Base-by-base conservation (phyloP, 1,284 basidiomycete genomes). In the Puccinia sorghi region DNA sequence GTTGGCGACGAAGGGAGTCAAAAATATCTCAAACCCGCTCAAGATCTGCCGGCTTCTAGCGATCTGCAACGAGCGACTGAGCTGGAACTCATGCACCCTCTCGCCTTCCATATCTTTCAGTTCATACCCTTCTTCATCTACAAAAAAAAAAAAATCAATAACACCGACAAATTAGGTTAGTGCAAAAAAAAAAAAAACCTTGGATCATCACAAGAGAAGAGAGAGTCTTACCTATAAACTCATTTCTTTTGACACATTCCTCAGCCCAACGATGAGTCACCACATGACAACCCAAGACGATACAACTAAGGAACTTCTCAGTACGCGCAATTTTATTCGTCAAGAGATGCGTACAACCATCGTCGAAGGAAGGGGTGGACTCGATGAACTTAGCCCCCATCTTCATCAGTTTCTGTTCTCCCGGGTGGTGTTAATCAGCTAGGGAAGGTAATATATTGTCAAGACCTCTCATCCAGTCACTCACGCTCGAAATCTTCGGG, bases 201-300 rank as follows among this genome's bases (percentile, higher is more conserved):
- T n/a, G n/a, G n/a, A n/a, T n/a, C n/a, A n/a, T 43, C 32, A 41
- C 22, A 59, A 13, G 39, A 32, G 20, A 32, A 3, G 39, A 37
- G 54, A 52, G 50, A 67, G 48, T 6, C 32, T 39, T 64, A 74
- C 72, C 50, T 6, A 76, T 12, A 22, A 76, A 52, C 25, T 67
- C 3, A 17, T 56, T 56, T 20, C 22, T 52, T 46, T 56, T 66
- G 20, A 27, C 63, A 27, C 61, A 76, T 56, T 63, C 63, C n/a
- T 54, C 63, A n/a, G 73, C 73, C 73, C 73, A 76, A 22, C 22
- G 17, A n/a, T 76, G 73, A 41, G 52, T 41, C 13, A 76, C 73
- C 8, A 76, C 57, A 22, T 8, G 52, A 39, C 32, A 54, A 27
- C 73, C 73, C 37, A 66, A 43, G 13, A 76, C 46, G 63, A 76